A percentile compares a stretch with the other conserved stretches of the same genome.
phyloP scores from a whole-genome alignment of 2,329 filamentous ascomycete genomes.

The Claviceps lovelessii region DNA sequence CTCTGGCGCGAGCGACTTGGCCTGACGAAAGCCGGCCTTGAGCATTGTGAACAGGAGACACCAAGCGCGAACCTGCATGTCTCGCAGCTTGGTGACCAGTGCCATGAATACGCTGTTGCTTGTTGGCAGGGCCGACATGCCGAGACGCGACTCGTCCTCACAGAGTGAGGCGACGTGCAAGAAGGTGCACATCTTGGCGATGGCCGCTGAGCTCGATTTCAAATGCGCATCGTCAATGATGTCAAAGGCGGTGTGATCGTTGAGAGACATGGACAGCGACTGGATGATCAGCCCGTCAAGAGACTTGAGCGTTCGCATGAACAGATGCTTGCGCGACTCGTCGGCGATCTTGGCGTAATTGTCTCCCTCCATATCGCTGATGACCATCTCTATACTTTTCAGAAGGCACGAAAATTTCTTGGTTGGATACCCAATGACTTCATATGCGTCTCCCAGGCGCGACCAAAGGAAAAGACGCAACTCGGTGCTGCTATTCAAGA shows the following conservation, averaged over 20 bases:
- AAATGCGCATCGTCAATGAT: slow-evolving; percentile 73
- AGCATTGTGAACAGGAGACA: slow-evolving; percentile 71
- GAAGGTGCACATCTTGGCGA: slow-evolving; percentile 58
- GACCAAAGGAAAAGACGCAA: slow-evolving; percentile 81
- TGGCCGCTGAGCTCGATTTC: slow-evolving; percentile 53
- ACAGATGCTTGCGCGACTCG: slow-evolving; percentile 51
- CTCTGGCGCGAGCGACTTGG: slow-evolving; percentile 42
- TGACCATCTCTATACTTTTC: slow-evolving; percentile 70
- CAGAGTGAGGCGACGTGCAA: slow-evolving; percentile 68
- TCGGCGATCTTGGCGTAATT: slow-evolving; percentile 44
- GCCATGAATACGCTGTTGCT: slow-evolving; percentile 40
- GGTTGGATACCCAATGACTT: slow-evolving; percentile 67
- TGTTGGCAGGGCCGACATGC: slow-evolving; percentile 48
- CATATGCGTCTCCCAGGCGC: slow-evolving; percentile 78
- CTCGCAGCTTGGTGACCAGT: slow-evolving; percentile 54
- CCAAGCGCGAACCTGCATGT: slow-evolving; percentile 82
- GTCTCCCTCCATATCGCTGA: slow-evolving; percentile 47
- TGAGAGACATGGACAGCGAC: slow-evolving; percentile 53
- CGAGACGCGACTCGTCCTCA: slow-evolving; percentile 74
- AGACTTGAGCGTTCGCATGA: slow-evolving; percentile 65
- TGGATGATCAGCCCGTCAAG: slow-evolving; percentile 64
- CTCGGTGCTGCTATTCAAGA: slow-evolving; percentile 67
- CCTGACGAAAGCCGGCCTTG: slow-evolving; percentile 60
- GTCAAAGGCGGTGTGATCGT: slow-evolving; percentile 58
- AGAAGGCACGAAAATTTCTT: slow-evolving; percentile 83